phyloP scores from a whole-genome alignment of 176 grass and related monocot genomes.

The Metroxylon sagu region DNA sequence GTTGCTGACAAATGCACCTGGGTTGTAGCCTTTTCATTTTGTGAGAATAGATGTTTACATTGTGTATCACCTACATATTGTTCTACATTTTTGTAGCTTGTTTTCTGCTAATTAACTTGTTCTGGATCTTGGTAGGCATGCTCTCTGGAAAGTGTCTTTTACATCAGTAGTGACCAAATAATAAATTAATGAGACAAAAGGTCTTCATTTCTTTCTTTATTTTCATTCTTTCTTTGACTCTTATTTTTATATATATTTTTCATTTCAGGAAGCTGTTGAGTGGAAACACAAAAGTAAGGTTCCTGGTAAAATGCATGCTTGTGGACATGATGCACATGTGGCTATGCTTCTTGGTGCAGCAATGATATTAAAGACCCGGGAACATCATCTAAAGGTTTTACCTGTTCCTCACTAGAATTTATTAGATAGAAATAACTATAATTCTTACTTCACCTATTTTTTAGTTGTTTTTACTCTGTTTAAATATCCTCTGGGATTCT shows the following conservation, averaged over 20 bases:
- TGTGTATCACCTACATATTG: too few species aligned
- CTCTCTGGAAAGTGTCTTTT: background rate
- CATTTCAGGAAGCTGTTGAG: constrained; percentile 65
- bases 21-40: too few species aligned
- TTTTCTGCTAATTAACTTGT: too few species aligned
- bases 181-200: background rate
- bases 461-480: too few species aligned
- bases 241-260: background rate
- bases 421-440: too few species aligned
- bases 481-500: too few species aligned
- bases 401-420: too few species aligned
- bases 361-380: constrained; percentile 64
- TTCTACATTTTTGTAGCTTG: too few species aligned
- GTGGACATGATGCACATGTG: constrained; percentile 94
- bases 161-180: background rate
- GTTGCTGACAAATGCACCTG: too few species aligned
- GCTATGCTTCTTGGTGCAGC: constrained; percentile 97
- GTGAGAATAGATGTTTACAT: too few species aligned
- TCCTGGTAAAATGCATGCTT: constrained; percentile 93
- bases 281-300: constrained; percentile 90
- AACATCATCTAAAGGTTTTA: constrained; percentile 62
- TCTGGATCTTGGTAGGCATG: too few species aligned
- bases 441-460: too few species aligned
- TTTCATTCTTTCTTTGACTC: constrained; percentile 1
- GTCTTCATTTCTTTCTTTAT: background rate